Conservation (phyloP, 1,139 yeast genomes). For the Candida sp. region DNA sequence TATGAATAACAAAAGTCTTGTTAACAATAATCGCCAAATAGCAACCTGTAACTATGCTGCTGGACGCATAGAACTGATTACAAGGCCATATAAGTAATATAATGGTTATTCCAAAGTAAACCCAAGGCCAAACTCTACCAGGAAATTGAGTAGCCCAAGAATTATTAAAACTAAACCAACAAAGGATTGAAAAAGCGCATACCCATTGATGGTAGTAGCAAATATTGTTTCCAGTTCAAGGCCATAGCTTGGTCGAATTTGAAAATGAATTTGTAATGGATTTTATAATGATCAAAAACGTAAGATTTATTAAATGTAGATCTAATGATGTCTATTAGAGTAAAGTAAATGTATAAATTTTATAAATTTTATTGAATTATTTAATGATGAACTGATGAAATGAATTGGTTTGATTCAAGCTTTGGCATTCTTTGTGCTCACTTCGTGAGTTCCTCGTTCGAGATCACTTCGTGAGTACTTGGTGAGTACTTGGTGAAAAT, state of each 20-base stretch:
- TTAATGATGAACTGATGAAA: background rate
- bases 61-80: constrained; percentile 44
- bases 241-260: constrained; percentile 76
- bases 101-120: constrained; percentile 57
- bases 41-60: constrained; percentile 79
- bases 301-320: constrained; percentile 63
- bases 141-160: constrained; percentile 62
- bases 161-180: constrained; percentile 73
- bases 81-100: constrained; percentile 63
- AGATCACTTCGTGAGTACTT: too few species aligned
- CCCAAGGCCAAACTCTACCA: constrained; percentile 79
- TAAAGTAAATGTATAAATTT: background rate
- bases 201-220: constrained; percentile 59
- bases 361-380: background rate
- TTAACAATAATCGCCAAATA: constrained; percentile 64
- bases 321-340: constrained; percentile 1
- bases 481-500: too few species aligned
- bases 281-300: constrained; percentile 72
- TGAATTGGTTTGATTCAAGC: constrained; percentile 4
- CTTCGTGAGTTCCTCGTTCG: too few species aligned
- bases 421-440: too few species aligned
- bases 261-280: constrained; percentile 89
- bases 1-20: too few species aligned
- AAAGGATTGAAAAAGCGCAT: constrained; percentile 58
- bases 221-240: constrained; percentile 61